Percentiles rank a stretch among this genome's conserved stretches.
Evolutionary conservation across 2,329 filamentous ascomycete genomes (phyloP).

Genomic region (Sodiomyces alkalinus): DNA sequence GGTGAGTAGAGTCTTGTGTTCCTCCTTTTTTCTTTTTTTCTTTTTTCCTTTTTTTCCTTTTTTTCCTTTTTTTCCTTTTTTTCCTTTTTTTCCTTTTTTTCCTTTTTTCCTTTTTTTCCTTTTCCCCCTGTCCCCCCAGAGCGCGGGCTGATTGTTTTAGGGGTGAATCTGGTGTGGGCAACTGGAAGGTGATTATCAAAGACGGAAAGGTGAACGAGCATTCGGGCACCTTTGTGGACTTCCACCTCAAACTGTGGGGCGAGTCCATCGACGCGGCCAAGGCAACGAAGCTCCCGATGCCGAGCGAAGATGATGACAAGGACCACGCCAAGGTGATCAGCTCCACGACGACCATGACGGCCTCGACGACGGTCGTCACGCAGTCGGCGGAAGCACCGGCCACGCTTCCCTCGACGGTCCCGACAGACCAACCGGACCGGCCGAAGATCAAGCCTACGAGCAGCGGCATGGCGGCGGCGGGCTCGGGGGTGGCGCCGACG

Average conservation of each 20-base stretch:
- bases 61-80: too few relatives aligned
- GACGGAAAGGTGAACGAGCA: constrained; percentile 67
- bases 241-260: constrained; percentile 89
- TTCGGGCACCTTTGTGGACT: constrained; percentile 71
- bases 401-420: too few relatives aligned
- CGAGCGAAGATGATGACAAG: constrained; percentile 67
- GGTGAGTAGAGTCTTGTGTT: too few relatives aligned
- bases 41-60: too few relatives aligned
- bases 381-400: constrained; percentile 23
- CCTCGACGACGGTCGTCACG: constrained; percentile 49
- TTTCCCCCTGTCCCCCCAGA: neutral
- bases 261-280: constrained; percentile 65
- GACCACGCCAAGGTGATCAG: constrained; percentile 55
- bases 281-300: constrained; percentile 64
- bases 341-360: constrained; percentile 40
- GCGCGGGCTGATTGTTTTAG: constrained; percentile 22
- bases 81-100: too few relatives aligned
- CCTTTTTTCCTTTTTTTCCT: too few relatives aligned
- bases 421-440: constrained; percentile 46
- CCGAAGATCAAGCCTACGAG: constrained; percentile 31
- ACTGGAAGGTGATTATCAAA: constrained; percentile 82
- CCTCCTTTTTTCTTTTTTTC: constrained; percentile 7
- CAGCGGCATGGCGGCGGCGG: constrained; percentile 7
- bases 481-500: constrained; percentile 1
- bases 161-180: constrained; percentile 78